Evolutionary conservation across 2,329 filamentous ascomycete genomes (phyloP).

Genomic region (Helotiales sp.): DNA sequence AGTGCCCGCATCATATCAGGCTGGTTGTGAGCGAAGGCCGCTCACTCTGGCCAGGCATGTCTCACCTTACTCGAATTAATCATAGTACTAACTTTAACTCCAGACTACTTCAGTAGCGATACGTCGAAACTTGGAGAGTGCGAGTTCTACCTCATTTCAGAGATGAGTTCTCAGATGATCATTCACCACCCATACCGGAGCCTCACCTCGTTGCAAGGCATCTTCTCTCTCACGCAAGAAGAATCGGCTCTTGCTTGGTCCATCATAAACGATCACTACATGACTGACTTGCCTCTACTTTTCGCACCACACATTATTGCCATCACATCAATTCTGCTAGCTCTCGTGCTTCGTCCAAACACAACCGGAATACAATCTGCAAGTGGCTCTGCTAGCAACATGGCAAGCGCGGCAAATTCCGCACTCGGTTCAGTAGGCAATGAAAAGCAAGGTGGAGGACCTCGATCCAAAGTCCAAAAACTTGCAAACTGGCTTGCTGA

Average conservation of each 20-base stretch:
- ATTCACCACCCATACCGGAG: conserved; percentile 75
- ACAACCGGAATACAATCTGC: conserved; percentile 50
- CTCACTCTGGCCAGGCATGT: conserved; percentile 75
- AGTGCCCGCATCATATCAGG: conserved; percentile 94
- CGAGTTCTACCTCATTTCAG: conserved; percentile 75
- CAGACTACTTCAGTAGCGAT: conserved; percentile 66
- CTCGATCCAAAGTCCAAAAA: conserved; percentile 50
- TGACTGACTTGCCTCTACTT: conserved; percentile 71
- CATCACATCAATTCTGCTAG: conserved; percentile 71
- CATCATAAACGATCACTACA: conserved; percentile 75
- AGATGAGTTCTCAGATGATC: conserved; percentile 76
- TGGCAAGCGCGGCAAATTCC: conserved; percentile 43
- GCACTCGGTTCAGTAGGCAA: conserved; percentile 39
- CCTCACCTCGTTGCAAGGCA: conserved; percentile 64
- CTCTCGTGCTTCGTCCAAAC: conserved; percentile 68
- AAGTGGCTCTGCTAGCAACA: conserved; percentile 45
- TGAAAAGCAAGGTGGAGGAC: conserved; percentile 31
- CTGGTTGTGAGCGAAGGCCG: conserved; percentile 87
- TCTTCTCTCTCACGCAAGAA: conserved; percentile 65
- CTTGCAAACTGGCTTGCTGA: conserved; percentile 72
- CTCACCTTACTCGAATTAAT: neutral
- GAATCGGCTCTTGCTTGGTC: conserved; percentile 70
- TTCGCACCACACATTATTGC: conserved; percentile 73
- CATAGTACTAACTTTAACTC: conserved; percentile 1
- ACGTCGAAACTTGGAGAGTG: conserved; percentile 74